Percentiles rank a stretch among this genome's conserved stretches.
Evolutionary conservation across 495 filamentous ascomycete species (phyloP).

Genomic region (Usnea hakonensis): DNA sequence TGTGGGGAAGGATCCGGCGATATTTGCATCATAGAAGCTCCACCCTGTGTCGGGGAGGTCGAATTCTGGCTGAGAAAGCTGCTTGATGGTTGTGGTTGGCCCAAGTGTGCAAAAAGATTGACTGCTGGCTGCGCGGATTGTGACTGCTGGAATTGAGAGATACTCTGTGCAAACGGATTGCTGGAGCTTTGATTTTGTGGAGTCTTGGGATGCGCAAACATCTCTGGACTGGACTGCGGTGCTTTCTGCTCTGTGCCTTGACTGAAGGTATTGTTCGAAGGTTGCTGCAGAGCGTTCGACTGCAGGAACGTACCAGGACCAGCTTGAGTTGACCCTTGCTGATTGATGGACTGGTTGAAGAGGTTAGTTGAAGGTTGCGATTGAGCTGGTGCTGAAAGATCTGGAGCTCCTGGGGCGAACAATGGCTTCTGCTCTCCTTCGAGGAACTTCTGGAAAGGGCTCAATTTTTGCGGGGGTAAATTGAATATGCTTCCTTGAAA

Average conservation of each 20-base stretch:
- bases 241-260: constrained; percentile 25
- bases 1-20: constrained; percentile 20
- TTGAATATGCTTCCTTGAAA: constrained; percentile 35
- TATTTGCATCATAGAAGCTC: constrained; percentile 10
- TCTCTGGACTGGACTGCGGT: constrained; percentile 14
- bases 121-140: constrained; percentile 12
- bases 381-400: constrained; percentile 18
- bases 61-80: constrained; percentile 7
- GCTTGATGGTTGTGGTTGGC: constrained; percentile 10
- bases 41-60: constrained; percentile 10
- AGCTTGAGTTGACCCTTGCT: constrained; percentile 7
- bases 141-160: constrained; percentile 5
- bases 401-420: constrained; percentile 19
- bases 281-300: constrained; percentile 14
- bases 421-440: constrained; percentile 4
- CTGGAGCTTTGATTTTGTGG: constrained; percentile 17
- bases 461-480: constrained; percentile 15
- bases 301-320: constrained; percentile 13
- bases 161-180: constrained; percentile 16
- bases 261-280: constrained; percentile 24
- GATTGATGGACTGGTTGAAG: constrained; percentile 7
- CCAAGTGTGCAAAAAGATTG: constrained; percentile 8
- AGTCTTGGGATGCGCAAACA: constrained; percentile 30
- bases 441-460: background rate
- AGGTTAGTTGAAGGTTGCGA: constrained; percentile 12